Conservation (phyloP, 2,329 filamentous ascomycete genomes). For the Sordariomycetes sp. region DNA sequence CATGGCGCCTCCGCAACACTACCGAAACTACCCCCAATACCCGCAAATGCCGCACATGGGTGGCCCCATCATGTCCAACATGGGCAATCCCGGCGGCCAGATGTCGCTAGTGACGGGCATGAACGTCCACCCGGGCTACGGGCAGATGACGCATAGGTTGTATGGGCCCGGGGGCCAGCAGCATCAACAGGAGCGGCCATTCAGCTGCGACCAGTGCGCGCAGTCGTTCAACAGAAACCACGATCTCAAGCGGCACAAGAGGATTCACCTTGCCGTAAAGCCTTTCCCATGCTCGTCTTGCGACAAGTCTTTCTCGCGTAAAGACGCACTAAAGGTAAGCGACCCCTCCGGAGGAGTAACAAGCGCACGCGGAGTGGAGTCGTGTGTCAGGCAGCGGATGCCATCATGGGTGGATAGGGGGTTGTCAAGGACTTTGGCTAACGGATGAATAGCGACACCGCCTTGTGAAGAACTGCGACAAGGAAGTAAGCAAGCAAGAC, state of each 20-base stretch:
- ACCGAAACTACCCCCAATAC: constrained; percentile 30
- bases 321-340: constrained; percentile 89
- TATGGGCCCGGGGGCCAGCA: constrained; percentile 35
- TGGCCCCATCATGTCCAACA: constrained; percentile 66
- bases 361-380: not conserved
- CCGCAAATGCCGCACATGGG: constrained; percentile 10
- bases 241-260: constrained; percentile 89
- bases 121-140: constrained; percentile 26
- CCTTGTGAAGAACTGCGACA: constrained; percentile 53
- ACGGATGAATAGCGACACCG: constrained; percentile 38
- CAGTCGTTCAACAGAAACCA: constrained; percentile 96
- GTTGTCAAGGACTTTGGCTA: not conserved
- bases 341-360: not conserved
- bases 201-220: constrained; percentile 86
- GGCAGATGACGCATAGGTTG: constrained; percentile 42
- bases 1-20: constrained; percentile 40
- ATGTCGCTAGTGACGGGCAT: constrained; percentile 55
- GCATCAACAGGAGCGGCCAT: constrained; percentile 62
- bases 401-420: not conserved
- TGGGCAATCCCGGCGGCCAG: constrained; percentile 61
- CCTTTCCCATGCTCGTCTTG: constrained; percentile 87
- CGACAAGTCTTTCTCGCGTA: constrained; percentile 93
- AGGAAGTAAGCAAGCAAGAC: constrained; percentile 2
- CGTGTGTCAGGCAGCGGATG: not conserved
- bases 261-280: constrained; percentile 91